Evolutionary conservation across 305 asterid genomes (phyloP), one percentile per base, ranked within the genome.

Genomic region (Withania somnifera): DNA sequence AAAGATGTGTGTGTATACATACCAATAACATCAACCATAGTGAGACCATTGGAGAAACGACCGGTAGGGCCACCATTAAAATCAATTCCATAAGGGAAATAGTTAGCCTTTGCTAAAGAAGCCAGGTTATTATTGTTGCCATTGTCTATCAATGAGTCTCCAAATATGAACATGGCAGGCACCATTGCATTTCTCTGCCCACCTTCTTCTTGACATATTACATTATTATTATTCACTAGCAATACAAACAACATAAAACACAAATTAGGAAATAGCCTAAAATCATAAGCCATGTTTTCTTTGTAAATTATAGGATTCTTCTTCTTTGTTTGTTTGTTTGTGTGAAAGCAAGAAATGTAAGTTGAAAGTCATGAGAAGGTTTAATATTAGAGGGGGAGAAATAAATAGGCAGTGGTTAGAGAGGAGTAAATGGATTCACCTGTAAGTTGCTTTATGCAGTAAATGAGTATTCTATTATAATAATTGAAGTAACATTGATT

Each of bases 1-100:
- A 19, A 26, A 13, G 3, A 9, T 3, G 40, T 34, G 40, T 4
- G 4, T 11, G 28, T 1, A 8, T 10, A 51, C 24, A 11, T 87
- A 93, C 98, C 98, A 57, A 94, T 87, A 82, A 88, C 85, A 84
- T 94, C 98, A 69, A 94, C 98, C 94, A 94, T 92, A 85, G 98
- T 94, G 89, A 86, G 92, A 38, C 97, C 98, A 81, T 94, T 94
- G 69, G 91, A 91, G 87, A 94, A 94, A 1, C 98, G 90, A 5
- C 98, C 98, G 5, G 98, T 91, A 0, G 98, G 93, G 10, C 97
- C 97, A 2, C 92, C 97, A n/a, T 90, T 87, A 85, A 94, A 94
- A 77, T 94, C 98, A 79, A 94, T 92, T 14, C 98, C 98, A 64
- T 94, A 94, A 26, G 98, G 98, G 5, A 84, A 85, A 69, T 92